Evolutionary conservation across 805 yeast species (phyloP).

Genomic region (Yarrowia sp.): DNA sequence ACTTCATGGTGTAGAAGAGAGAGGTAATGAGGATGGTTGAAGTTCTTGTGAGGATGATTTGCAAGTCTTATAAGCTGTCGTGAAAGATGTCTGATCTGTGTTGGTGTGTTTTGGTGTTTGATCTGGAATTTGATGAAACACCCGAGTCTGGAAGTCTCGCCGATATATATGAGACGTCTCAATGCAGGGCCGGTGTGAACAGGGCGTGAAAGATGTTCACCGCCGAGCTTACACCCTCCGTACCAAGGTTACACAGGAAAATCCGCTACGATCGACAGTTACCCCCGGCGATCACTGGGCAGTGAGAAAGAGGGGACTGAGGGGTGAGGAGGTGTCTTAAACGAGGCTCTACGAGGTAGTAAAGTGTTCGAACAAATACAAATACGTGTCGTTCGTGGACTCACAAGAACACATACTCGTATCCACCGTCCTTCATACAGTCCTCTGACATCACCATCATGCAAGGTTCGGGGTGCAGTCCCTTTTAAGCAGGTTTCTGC

Average conservation of each 20-base stretch:
- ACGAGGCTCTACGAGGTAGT: too few species aligned
- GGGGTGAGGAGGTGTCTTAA: neutral
- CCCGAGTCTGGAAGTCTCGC: slow-evolving; percentile 1
- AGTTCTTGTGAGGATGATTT: neutral
- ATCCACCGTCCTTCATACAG: too few species aligned
- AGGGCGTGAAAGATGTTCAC: slow-evolving; percentile 11
- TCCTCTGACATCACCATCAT: neutral
- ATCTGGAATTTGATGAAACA: neutral
- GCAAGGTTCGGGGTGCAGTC: slow-evolving; percentile 7
- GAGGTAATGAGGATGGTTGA: neutral
- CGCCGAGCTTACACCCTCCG: slow-evolving; percentile 8
- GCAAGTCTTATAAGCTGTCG: neutral
- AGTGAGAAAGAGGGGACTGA: neutral
- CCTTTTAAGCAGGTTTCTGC: slow-evolving; percentile 15
- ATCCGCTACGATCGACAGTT: slow-evolving; percentile 15
- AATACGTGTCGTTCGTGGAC: too few species aligned
- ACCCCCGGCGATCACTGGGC: slow-evolving; percentile 7
- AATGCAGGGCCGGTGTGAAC: slow-evolving; percentile 11
- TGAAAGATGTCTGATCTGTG: neutral
- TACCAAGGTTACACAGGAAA: neutral
- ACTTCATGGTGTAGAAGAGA: neutral
- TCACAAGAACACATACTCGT: neutral
- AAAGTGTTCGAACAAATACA: too few species aligned
- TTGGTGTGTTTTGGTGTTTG: neutral
- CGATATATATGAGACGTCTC: slow-evolving; percentile 8